A percentile compares a stretch with the other conserved stretches of the same genome.
Conservation (phyloP, 768 basidiomycete genomes). For the Naematelia aurantialba region DNA sequence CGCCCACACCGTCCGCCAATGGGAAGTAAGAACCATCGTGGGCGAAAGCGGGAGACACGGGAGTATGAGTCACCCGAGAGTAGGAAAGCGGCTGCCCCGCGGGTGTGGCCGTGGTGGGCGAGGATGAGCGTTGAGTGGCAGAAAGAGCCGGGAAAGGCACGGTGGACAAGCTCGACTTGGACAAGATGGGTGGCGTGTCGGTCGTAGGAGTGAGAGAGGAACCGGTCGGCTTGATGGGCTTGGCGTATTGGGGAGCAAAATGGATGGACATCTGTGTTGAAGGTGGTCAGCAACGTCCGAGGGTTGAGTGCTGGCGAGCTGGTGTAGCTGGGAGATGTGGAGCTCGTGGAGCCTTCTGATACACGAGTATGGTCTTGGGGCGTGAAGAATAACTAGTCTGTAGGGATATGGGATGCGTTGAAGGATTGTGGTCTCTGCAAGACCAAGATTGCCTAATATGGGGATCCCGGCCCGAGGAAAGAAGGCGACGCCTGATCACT, state of each 20-base stretch:
- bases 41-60: conserved; percentile 33
- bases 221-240: conserved; percentile 45
- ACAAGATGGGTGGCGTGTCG: conserved; percentile 18
- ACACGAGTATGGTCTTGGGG: no score
- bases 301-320: no score
- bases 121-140: conserved; percentile 16
- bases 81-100: conserved; percentile 32
- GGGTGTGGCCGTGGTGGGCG: conserved; percentile 14
- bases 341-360: no score
- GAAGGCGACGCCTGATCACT: not conserved
- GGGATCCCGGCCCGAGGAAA: not conserved
- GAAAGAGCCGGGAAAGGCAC: conserved; percentile 33
- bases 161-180: conserved; percentile 5
- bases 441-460: not conserved
- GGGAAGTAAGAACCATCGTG: conserved; percentile 34
- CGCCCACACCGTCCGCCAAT: conserved; percentile 21
- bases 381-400: not conserved
- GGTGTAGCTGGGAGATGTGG: not conserved
- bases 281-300: not conserved
- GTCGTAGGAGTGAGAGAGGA: conserved; percentile 22
- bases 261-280: conserved; percentile 47
- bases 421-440: not conserved
- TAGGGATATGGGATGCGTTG: not conserved
- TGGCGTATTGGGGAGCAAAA: conserved; percentile 51
- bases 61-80: conserved; percentile 38